Evolutionary conservation across 176 grass and related monocot genomes (phyloP), one percentile per base, ranked within the genome.

Genomic region (Puya raimondii): DNA sequence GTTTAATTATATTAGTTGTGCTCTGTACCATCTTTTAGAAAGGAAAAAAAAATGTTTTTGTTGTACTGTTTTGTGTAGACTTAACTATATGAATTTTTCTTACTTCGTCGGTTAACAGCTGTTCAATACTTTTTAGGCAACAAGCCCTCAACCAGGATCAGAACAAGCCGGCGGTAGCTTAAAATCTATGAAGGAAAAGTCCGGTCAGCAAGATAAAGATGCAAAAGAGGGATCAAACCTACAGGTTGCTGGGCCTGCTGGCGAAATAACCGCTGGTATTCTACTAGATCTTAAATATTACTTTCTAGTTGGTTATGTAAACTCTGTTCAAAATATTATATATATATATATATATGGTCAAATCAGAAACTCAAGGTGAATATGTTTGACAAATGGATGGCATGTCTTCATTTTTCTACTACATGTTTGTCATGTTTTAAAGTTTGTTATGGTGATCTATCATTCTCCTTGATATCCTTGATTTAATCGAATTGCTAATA

Each of bases 241-340:
- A 77, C 90, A 94, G 79, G 83, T 94, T 81, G 90, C 90, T 81
- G 90, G 90, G 20, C 17, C 81, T 77, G 84, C 72, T 63, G 90
- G 90, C 67, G 90, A 94, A 85, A 94, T 94, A 76, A 94, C 86
- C 79, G 90, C 90, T 84, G 90, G 90, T 94, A 77, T 70, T 66
- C n/a, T 47, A 52, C n/a, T 20, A 18, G 9, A 59, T 59, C 56
- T 9, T 59, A 21, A 20, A n/a, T 7, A 59, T 18, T 59, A 9
- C 10, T 18, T 18, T 59, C 20, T 20, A 59, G 2, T 59, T 59
- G 8, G 17, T 59, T 59, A 59, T 59, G 56, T 59, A 59, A 16
- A 59, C 10, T 59, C 7, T 59, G 10, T 59, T 42, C 33, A 42
- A 42, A 42, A 4, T 42, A 42, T 42, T 42, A 42, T 5, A 42